Evolutionary conservation across 75 land plant species (phyloP), one percentile per base, ranked within the genome.

Genomic region (Cupressus sempervirens): DNA sequence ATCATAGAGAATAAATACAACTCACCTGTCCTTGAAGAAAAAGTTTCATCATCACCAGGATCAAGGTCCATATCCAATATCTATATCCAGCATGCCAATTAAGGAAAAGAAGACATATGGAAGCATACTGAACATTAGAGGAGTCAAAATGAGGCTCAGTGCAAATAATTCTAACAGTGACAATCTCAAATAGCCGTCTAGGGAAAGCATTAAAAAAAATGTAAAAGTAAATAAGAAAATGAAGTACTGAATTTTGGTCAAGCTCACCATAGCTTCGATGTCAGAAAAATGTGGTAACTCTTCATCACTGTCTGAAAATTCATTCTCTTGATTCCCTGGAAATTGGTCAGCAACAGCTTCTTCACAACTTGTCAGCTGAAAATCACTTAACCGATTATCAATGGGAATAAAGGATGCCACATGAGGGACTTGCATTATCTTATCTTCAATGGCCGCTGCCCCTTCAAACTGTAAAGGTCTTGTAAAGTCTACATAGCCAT

Each of bases 51-150:
- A 36, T 89, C 95, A 50, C 89, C 88, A 85, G 93, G 94, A 83
- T 90, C 89, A 86, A 95, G 86, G 67, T 95, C 97, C 97, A 94
- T 95, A 76, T 95, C 94, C 86, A 95, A 91, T 79, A 96, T 92
- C 98, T 96, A 40, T 20, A 8, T 41, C n/a, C 80, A 26, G 89
- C 81, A 84, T 79, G 67, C 48, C 46, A 85, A 84, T 16, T 68
- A 32, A 13, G 40, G 43, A 30, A 67, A 45, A 84, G 38, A 46
- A 54, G 30, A 77, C 45, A 76, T 40, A 36, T 30, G 67, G 83
- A 82, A 56, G 40, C 35, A 82, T 82, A 30, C 56, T 56, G 75
- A 53, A 82, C 75, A 82, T 48, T 29, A 82, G 83, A 82, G 8
- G 23, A 82, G 83, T 7, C 13, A 20, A 82, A 30, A 53, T 56